A percentile compares a stretch with the other conserved stretches of the same genome.
Conservation (phyloP, 768 basidiomycete species). For the Amanita fuliginea region DNA sequence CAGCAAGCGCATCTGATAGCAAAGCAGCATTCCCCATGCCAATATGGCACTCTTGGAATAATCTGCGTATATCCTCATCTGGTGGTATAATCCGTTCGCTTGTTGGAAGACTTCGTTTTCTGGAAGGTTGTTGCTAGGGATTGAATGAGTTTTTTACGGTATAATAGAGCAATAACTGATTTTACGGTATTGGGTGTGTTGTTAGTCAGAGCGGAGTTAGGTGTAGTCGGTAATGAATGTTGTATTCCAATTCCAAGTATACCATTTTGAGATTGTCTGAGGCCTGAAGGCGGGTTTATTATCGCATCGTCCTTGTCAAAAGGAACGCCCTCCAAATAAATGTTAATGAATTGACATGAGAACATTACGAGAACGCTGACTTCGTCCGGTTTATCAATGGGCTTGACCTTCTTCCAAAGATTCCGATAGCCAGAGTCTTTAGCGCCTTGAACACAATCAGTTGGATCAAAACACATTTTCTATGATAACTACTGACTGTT, state of each 20-base stretch:
- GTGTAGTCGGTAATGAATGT: conserved; percentile 18
- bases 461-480: conserved; percentile 9
- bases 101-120: conserved; percentile 27
- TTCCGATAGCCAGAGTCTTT: conserved; percentile 47
- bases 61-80: conserved; percentile 75
- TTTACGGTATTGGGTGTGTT: conserved; percentile 4
- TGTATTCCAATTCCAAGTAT: conserved; percentile 27
- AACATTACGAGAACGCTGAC: conserved; percentile 20
- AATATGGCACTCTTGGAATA: conserved; percentile 80
- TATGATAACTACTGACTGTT: conserved; percentile 36
- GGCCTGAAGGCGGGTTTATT: conserved; percentile 54
- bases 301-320: conserved; percentile 72
- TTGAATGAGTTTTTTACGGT: not conserved
- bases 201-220: conserved; percentile 11
- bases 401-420: conserved; percentile 76
- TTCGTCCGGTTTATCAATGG: conserved; percentile 71
- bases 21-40: conserved; percentile 73
- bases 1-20: conserved; percentile 58
- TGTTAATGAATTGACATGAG: not conserved
- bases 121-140: conserved; percentile 9
- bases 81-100: conserved; percentile 44
- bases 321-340: conserved; percentile 46
- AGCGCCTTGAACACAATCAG: conserved; percentile 5
- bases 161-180: conserved; percentile 5
- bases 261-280: conserved; percentile 25